Base-by-base conservation (phyloP, 805 yeast species). In the Suhomyces faveliae region DNA sequence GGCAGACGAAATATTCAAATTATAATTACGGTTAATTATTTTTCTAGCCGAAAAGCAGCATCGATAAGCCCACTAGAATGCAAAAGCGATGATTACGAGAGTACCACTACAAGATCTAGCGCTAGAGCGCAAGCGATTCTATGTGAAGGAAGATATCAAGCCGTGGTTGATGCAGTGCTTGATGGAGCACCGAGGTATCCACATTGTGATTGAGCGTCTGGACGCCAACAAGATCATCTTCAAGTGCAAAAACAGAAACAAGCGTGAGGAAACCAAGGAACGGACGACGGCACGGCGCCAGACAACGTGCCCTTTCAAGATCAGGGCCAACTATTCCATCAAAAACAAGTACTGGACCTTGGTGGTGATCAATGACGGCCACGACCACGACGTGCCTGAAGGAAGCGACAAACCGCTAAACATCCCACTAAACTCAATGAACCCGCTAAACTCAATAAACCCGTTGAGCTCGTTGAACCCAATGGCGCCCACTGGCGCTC, bases 221-320 rank as follows among this genome's bases (percentile, higher is more conserved):
- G 88, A 83, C 61, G 76, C 71, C 42, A 67, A 77, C 39, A 83
- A 83, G 61, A 80, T 83, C 15, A 80, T 82, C 13, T 83, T 83
- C 65, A 78, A 80, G 56, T 83, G 88, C 59, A 81, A 80, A 53
- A 71, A 76, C 25, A 47, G 48, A 29, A 25, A 37, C 33, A 50
- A 37, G 27, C 19, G 37, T 3, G 37, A 33, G 12, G 35, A 41
- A 19, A 21, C 42, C 8, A n/a, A 50, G 53, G 40, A 54, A 65
- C n/a, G 37, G n/a, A 42, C 51, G 62, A 41, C 60, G 52, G 29
- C 29, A 33, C 50, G 52, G 24, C 53, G 52, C n/a, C 49, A 46
- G 21, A 67, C 67, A 11, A 70, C 73, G 19, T 84, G 89, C 57
- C 88, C 88, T 2, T 84, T 84, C 57, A 70, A 85, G 59, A 74